Evolutionary conservation across 2,329 filamentous ascomycete genomes (phyloP), one percentile per base, ranked within the genome.

Genomic region (Ophiostoma pallidulum): DNA sequence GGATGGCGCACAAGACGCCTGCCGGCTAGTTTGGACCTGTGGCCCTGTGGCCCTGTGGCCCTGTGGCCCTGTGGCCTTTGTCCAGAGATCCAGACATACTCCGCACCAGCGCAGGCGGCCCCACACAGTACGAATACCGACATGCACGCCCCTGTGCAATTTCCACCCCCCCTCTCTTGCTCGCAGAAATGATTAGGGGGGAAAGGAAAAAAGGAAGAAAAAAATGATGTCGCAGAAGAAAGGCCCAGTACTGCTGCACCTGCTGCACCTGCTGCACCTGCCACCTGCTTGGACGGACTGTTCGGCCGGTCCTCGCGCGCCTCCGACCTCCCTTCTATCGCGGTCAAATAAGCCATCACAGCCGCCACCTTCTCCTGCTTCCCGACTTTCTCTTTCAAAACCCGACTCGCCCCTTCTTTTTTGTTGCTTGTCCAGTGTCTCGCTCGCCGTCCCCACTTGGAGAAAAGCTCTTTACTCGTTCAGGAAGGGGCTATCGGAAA

Each of bases 321-420:
- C 55, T 50, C 8, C n/a, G 13, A 19, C 32, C 18, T 28, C n/a
- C n/a, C 16, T 9, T 44, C 55, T 61, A 58, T 60, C 57, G 58
- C 59, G 57, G 57, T 63, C 63, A 63, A 63, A 66, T 63, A 64
- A 60, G 58, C 60, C 60, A 60, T 57, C 57, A 52, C 55, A 59
- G 61, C 62, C 60, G 62, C 63, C 60, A 51, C 41, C 45, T 45
- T 61, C 58, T 58, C 58, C 55, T 35, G 40, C 47, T 1, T n/a
- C 26, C 14, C 13, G 14, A 36, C 36, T 35, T 28, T 31, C 24
- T 45, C 44, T 36, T 28, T n/a, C n/a, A n/a, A n/a, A 18, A 41
- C 20, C 37, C 35, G 20, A 46, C 41, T 49, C 36, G 36, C 37
- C 24, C 35, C 18, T 22, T 40, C 55, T 56, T 55, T 43, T 22